Evolutionary conservation across 2,329 filamentous ascomycete species (phyloP).

Genomic region (Elsinoe arachidis): DNA sequence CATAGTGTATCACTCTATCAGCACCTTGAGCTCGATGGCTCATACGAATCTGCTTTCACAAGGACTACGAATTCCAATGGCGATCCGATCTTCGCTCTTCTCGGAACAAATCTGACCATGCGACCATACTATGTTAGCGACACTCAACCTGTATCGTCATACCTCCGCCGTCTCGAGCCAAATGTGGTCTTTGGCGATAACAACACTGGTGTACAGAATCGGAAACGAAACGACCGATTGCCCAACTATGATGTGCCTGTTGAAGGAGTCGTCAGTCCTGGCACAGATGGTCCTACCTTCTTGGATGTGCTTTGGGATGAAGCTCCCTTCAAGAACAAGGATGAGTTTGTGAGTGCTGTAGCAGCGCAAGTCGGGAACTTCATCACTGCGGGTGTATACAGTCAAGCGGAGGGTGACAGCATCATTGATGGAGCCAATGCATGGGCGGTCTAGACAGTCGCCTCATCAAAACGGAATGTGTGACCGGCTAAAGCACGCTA

Average conservation of each 20-base stretch:
- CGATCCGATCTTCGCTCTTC: neutral
- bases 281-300: neutral
- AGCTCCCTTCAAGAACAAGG: neutral
- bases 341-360: neutral
- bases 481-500: no score
- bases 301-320: neutral
- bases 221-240: neutral
- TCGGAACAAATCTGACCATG: neutral
- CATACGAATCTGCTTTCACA: neutral
- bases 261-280: neutral
- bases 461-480: no score
- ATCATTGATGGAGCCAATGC: neutral
- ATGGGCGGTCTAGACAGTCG: no score
- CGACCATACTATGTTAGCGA: neutral
- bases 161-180: neutral
- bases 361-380: neutral
- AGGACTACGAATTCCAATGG: neutral
- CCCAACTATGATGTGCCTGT: neutral
- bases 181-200: neutral
- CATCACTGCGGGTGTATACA: neutral
- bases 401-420: neutral
- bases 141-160: neutral
- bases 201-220: neutral
- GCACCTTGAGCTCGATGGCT: neutral
- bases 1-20: neutral